phyloP scores from a whole-genome alignment of 805 yeast species.

The Metschnikowia bowlesiae region DNA sequence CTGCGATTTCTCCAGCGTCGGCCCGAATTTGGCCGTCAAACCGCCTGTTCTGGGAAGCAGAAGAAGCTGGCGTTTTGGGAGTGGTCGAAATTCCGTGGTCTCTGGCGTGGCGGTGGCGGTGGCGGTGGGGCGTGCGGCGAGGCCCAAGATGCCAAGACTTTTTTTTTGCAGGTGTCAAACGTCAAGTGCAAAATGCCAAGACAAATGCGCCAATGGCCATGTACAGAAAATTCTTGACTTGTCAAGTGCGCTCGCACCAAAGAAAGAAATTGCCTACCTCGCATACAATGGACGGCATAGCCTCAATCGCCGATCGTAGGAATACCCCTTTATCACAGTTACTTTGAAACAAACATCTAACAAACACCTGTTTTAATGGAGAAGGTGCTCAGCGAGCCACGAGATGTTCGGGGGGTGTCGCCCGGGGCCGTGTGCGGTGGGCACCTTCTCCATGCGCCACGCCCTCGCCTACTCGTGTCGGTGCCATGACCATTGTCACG shows the following conservation, averaged over 20 bases:
- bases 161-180: conserved; percentile 9
- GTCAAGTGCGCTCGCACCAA: neutral
- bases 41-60: too few species aligned
- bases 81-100: too few species aligned
- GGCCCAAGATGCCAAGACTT: conserved; percentile 2
- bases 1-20: neutral
- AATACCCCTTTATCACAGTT: neutral
- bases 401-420: too few species aligned
- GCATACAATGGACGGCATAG: conserved; percentile 3
- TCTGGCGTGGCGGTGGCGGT: neutral
- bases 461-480: neutral
- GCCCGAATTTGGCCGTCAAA: too few species aligned
- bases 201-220: conserved; percentile 4
- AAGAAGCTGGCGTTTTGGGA: too few species aligned
- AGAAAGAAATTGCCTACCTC: neutral
- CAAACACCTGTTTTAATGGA: neutral
- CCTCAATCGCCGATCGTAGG: neutral
- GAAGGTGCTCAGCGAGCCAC: too few species aligned
- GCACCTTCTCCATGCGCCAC: neutral
- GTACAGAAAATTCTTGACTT: conserved; percentile 4
- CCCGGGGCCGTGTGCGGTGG: too few species aligned
- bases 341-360: neutral
- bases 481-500: too few species aligned
- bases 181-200: conserved; percentile 13
- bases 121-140: neutral